These are phyloP conservation scores for Stemphylium lycopersici DNA, from an alignment of 2,329 filamentous ascomycete species.

Conservation along the genomic window DNA sequence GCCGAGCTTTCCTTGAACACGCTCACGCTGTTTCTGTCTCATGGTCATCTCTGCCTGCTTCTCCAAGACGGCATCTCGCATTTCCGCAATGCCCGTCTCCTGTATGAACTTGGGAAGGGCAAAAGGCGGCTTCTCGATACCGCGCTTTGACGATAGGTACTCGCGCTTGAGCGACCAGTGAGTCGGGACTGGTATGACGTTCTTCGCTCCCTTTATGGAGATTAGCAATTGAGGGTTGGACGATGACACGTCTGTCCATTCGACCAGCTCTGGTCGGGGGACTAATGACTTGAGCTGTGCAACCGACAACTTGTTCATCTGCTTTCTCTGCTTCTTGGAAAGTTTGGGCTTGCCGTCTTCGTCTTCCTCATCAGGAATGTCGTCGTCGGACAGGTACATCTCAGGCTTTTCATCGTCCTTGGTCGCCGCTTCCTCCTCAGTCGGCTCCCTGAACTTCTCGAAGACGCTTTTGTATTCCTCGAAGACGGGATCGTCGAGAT, in stretches of 20 bases:
- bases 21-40: slow-evolving; percentile 94
- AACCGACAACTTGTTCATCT: slow-evolving; percentile 88
- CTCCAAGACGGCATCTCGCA: slow-evolving; percentile 94
- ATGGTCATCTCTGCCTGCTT: slow-evolving; percentile 91
- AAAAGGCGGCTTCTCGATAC: slow-evolving; percentile 94
- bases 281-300: slow-evolving; percentile 95
- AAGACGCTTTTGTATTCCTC: slow-evolving; percentile 85
- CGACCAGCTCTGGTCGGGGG: slow-evolving; percentile 88
- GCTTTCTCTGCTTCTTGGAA: slow-evolving; percentile 94
- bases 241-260: slow-evolving; percentile 95
- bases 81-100: slow-evolving; percentile 96
- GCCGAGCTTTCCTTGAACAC: slow-evolving; percentile 94
- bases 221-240: slow-evolving; percentile 87
- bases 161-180: slow-evolving; percentile 98
- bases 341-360: slow-evolving; percentile 73
- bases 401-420: slow-evolving; percentile 73
- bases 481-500: slow-evolving; percentile 77
- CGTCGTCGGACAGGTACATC: slow-evolving; percentile 81
- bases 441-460: slow-evolving; percentile 67
- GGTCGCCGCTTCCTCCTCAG: slow-evolving; percentile 65
- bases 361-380: slow-evolving; percentile 84
- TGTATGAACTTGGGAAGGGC: slow-evolving; percentile 94
- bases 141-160: slow-evolving; percentile 94
- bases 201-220: slow-evolving; percentile 92
- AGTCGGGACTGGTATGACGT: slow-evolving; percentile 89